Evolutionary conservation across 1,284 basidiomycete genomes (phyloP).

Genomic region (Trichosporon sp.): DNA sequence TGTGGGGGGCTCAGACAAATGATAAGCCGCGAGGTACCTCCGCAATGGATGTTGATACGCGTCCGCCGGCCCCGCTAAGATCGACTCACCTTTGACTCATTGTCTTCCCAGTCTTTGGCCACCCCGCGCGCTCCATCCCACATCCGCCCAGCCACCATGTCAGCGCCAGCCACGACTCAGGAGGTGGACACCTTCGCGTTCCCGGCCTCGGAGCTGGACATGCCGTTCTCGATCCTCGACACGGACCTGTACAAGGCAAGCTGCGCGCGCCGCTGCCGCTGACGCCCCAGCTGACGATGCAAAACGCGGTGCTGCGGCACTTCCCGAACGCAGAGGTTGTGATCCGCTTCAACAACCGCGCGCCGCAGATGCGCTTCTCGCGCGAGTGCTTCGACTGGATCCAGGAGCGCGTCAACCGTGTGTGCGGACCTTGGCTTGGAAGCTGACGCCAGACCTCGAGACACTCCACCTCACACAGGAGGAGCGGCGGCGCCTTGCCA

Average conservation of each 20-base stretch:
- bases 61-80: neutral
- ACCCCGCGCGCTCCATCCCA: neutral
- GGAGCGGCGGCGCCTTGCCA: constrained; percentile 67
- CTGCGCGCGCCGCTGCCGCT: neutral
- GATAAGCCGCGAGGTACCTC: constrained; percentile 2
- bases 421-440: constrained; percentile 37
- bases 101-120: neutral
- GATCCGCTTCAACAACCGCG: constrained; percentile 79
- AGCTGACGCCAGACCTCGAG: constrained; percentile 58
- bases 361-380: constrained; percentile 66
- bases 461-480: constrained; percentile 59
- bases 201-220: constrained; percentile 29
- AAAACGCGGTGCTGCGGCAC: constrained; percentile 81
- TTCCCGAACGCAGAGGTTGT: constrained; percentile 65
- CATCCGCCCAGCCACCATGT: neutral
- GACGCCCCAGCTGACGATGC: constrained; percentile 81
- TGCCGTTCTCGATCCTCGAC: constrained; percentile 71
- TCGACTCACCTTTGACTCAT: neutral
- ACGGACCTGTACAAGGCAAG: constrained; percentile 92
- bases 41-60: constrained; percentile 1
- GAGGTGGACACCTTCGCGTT: constrained; percentile 4
- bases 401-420: constrained; percentile 62
- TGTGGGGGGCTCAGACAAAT: neutral
- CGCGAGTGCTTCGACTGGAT: constrained; percentile 65
- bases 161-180: neutral